These are phyloP conservation scores for Buxus sempervirens DNA, from an alignment of 164 flowering plant species.

Conservation along the genomic window DNA sequence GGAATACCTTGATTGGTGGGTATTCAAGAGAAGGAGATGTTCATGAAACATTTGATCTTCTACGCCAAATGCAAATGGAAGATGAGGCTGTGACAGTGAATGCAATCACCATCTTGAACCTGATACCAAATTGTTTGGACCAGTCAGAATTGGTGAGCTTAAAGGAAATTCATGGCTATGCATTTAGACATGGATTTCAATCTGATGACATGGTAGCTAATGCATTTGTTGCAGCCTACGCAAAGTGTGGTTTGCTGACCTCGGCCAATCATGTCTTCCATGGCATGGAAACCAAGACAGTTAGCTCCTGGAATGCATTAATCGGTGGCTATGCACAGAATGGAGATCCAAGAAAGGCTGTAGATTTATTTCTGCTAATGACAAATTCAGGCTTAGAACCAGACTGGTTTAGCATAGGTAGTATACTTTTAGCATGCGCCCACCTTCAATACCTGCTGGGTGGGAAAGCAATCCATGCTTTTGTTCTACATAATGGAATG, in stretches of 20 bases:
- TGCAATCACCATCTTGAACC: conserved; percentile 56
- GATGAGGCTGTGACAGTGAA: conserved; percentile 26
- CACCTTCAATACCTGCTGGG: conserved; percentile 30
- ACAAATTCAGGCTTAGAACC: conserved; percentile 37
- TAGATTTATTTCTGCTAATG: conserved; percentile 47
- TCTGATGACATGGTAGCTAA: conserved; percentile 48
- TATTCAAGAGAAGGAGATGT: conserved; percentile 42
- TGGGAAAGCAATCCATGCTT: conserved; percentile 65
- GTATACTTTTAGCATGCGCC: conserved; percentile 59
- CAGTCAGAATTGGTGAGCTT: conserved; percentile 31
- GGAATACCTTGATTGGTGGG: conserved; percentile 66
- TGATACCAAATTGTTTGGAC: conserved; percentile 41
- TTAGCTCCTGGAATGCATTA: conserved; percentile 71
- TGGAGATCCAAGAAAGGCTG: conserved; percentile 50
- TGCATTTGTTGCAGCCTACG: conserved; percentile 62
- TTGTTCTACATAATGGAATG: conserved; percentile 47
- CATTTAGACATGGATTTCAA: conserved; percentile 45
- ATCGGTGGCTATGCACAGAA: conserved; percentile 60
- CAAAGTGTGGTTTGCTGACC: conserved; percentile 52
- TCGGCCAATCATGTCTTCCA: conserved; percentile 42
- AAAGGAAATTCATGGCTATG: conserved; percentile 69
- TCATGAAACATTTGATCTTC: conserved; percentile 31
- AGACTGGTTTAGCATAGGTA: conserved; percentile 52
- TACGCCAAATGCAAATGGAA: conserved; percentile 45
- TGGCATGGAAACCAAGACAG: conserved; percentile 34